Evolutionary conservation across 1,139 yeast species (phyloP).

Genomic region (Pichia sp.): DNA sequence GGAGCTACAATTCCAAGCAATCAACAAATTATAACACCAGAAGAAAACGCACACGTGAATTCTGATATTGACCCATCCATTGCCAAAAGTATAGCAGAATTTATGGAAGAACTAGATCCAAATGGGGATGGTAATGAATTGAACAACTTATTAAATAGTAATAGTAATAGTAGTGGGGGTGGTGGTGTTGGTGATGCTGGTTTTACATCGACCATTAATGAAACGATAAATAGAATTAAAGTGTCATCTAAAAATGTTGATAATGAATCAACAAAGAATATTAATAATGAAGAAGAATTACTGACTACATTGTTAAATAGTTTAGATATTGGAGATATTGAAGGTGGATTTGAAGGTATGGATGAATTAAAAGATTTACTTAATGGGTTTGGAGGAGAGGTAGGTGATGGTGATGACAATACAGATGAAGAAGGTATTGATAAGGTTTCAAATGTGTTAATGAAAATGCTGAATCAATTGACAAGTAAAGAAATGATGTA

Average conservation of each 20-base stretch:
- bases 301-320: constrained; percentile 44
- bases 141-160: not conserved
- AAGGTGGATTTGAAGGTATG: constrained; percentile 7
- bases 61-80: constrained; percentile 54
- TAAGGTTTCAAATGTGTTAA: constrained; percentile 58
- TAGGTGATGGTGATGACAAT: constrained; percentile 33
- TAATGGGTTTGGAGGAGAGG: constrained; percentile 32
- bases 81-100: constrained; percentile 47
- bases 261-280: constrained; percentile 38
- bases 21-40: not conserved
- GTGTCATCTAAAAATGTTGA: constrained; percentile 62
- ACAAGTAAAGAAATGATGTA: constrained; percentile 82
- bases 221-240: constrained; percentile 74
- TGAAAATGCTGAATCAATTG: constrained; percentile 76
- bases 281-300: constrained; percentile 50
- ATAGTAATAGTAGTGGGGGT: not conserved
- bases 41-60: constrained; percentile 16
- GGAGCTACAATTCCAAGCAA: constrained; percentile 32
- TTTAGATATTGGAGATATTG: constrained; percentile 31
- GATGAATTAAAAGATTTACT: constrained; percentile 9
- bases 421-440: constrained; percentile 40
- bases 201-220: constrained; percentile 73
- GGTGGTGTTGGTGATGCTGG: constrained; percentile 27
- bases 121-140: constrained; percentile 6
- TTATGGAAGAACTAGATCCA: constrained; percentile 38